Evolutionary conservation across 192 early-diverging fungal species (phyloP).

Genomic region (Lobosporangium transversale): DNA sequence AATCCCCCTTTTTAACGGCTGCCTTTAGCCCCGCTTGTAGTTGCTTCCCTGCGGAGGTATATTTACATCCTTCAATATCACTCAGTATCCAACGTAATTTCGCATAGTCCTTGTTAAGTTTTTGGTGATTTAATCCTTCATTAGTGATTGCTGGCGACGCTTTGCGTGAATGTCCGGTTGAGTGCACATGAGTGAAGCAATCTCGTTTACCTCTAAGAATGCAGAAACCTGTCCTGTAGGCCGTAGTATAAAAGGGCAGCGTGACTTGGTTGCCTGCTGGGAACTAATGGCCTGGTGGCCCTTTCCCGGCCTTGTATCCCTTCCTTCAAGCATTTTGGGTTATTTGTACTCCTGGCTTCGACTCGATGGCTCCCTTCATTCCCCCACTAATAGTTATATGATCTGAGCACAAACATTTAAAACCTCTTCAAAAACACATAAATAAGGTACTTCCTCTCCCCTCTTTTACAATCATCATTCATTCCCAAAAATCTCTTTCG

Average conservation of each 20-base stretch:
- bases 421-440: constrained; percentile 4
- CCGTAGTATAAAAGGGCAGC: constrained; percentile 13
- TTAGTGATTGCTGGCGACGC: not conserved
- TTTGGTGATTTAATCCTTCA: not conserved
- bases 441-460: not conserved
- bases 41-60: too few relatives aligned
- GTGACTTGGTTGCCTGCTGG: not conserved
- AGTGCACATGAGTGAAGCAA: not conserved
- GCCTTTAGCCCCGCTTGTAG: not conserved
- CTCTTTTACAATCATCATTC: not conserved
- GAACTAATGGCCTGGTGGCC: not conserved
- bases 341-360: not conserved
- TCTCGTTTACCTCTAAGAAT: constrained; percentile 17
- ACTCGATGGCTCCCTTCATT: not conserved
- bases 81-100: not conserved
- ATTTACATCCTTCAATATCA: not conserved
- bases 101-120: not conserved
- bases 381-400: not conserved
- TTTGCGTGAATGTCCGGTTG: not conserved
- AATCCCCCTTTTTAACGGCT: not conserved
- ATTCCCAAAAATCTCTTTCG: not conserved
- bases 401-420: not conserved
- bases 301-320: constrained; percentile 4
- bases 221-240: too few relatives aligned
- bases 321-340: constrained; percentile 5